These are phyloP conservation scores for Hymenochaete sp. DNA, from an alignment of 1,284 basidiomycete species.

Conservation along the genomic window DNA sequence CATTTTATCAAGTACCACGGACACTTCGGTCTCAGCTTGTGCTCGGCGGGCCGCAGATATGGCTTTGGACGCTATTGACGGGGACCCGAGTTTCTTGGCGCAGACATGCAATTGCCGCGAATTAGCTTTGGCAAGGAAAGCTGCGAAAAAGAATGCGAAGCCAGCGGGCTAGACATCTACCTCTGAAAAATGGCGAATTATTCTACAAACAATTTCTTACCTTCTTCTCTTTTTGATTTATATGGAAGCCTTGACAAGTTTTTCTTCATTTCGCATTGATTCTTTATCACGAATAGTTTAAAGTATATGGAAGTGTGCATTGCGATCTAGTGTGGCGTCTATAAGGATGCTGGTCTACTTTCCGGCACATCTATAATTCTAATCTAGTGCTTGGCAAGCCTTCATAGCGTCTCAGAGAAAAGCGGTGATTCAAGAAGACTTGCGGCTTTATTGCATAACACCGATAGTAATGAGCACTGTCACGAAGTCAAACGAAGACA, in stretches of 20 bases:
- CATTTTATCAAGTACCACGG: constrained; percentile 50
- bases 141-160: constrained; percentile 33
- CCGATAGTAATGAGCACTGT: too few species aligned
- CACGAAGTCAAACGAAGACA: neutral
- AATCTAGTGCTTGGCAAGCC: constrained; percentile 6
- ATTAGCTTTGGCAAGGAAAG: constrained; percentile 18
- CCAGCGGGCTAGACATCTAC: too few species aligned
- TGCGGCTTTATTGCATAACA: constrained; percentile 32
- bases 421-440: constrained; percentile 24
- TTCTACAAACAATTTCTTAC: too few species aligned
- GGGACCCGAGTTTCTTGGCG: constrained; percentile 50
- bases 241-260: too few species aligned
- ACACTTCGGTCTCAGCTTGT: constrained; percentile 40
- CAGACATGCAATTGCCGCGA: constrained; percentile 57
- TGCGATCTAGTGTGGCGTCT: neutral
- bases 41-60: constrained; percentile 48
- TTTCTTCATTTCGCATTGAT: too few species aligned
- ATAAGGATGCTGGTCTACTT: constrained; percentile 5
- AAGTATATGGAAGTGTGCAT: too few species aligned
- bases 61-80: constrained; percentile 58
- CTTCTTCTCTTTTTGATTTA: too few species aligned
- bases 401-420: neutral
- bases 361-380: constrained; percentile 9
- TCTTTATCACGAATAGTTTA: too few species aligned
- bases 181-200: too few species aligned